Evolutionary conservation across 2,329 filamentous ascomycete species (phyloP), one percentile per base, ranked within the genome.

Genomic region (Teratosphaeriaceae sp.): DNA sequence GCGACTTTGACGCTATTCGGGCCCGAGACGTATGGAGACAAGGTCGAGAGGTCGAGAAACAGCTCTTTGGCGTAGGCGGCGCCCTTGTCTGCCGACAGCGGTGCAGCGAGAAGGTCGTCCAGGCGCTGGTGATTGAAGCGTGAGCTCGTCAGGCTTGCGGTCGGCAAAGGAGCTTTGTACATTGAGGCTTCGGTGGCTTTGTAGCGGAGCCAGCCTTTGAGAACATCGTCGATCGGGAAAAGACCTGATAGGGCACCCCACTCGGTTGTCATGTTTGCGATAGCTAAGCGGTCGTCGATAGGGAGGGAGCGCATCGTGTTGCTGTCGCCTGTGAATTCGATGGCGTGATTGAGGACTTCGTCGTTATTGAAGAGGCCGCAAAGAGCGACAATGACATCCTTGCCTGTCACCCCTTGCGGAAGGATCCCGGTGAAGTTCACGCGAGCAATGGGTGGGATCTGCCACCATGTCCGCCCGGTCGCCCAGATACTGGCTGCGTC

Each of bases 1-100:
- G 84, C 80, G 0, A 95, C 70, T 65, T 96, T 96, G 58, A 95
- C 88, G 0, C 85, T 89, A 67, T 96, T 95, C 1, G 90, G 90
- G 0, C 90, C 89, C 0, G 88, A 75, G 8, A 96, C 81, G 44
- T 85, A 89, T 0, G 89, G 89, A 0, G 86, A 84, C 0, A 96
- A 75, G 0, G 87, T 89, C 0, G 84, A 86, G 1, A 96, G 75
- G 61, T 95, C 79, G 5, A 96, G 70, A 61, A 85, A 88, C 0
- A 95, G 73, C 30, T 82, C 70, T 66, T 97, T 96, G 42, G 88
- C 84, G 53, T 96, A 97, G 5, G 70, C 72, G 1, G 88, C 89
- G 7, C 80, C 85, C 12, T 76, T 77, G 58, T 96, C 89, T 2
- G 89, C 86, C 1, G 60, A 64, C 2, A 89, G 60, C 0, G 73